Evolutionary conservation across 2,329 filamentous ascomycete species (phyloP).

Genomic region (Xylaria arbuscula): DNA sequence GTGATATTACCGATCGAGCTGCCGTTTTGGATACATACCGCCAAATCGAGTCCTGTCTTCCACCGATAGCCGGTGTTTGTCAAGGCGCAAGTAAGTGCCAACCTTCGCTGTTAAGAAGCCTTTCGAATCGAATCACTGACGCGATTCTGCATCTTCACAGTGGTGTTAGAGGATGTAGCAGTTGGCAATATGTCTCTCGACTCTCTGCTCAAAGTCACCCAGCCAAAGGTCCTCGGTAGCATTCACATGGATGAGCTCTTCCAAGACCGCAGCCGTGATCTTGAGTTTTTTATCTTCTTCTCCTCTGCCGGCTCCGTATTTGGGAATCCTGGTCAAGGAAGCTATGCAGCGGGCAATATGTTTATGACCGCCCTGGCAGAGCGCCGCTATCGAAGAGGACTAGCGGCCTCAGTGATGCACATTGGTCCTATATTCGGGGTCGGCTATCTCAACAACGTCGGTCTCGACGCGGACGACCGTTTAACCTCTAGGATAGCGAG

Average conservation of each 20-base stretch:
- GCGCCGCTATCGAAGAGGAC: not conserved
- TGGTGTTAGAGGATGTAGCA: not conserved
- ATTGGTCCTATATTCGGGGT: conserved; percentile 12
- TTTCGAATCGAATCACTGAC: not conserved
- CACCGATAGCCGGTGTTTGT: not conserved
- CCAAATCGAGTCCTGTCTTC: not conserved
- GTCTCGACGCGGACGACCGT: not conserved
- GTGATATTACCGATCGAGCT: conserved; percentile 5
- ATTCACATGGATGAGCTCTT: not conserved
- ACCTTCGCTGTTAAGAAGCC: not conserved
- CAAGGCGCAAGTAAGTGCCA: not conserved
- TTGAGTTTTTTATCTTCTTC: not conserved
- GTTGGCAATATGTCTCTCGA: not conserved
- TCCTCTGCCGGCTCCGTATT: not conserved
- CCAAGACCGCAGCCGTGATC: not conserved
- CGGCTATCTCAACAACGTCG: conserved; percentile 6
- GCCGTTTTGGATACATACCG: conserved; percentile 48
- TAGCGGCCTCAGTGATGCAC: conserved; percentile 16
- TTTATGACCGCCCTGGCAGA: not conserved
- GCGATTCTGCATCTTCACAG: not conserved
- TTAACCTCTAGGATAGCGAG: not conserved
- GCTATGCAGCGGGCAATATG: not conserved
- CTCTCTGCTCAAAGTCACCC: not conserved
- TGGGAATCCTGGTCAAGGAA: not conserved
- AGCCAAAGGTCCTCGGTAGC: not conserved